Evolutionary conservation across 73 alveolate genomes (phyloP).

Genomic region (Stentor coeruleus): DNA sequence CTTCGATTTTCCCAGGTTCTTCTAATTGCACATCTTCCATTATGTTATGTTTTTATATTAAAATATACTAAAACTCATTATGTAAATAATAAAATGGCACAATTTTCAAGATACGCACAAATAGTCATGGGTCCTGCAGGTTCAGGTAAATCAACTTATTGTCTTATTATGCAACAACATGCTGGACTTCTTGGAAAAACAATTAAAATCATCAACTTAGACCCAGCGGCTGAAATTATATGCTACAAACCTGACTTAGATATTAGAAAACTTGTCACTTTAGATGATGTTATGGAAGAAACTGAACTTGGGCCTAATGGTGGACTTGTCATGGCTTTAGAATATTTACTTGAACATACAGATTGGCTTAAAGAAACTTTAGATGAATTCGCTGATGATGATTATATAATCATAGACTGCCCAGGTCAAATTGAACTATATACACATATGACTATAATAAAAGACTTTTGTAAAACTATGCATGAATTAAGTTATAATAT

Average conservation of each 20-base stretch:
- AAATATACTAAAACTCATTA: too few relatives aligned
- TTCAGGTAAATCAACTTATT: slow-evolving; percentile 91
- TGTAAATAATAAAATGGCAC: too few relatives aligned
- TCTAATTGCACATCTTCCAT: too few relatives aligned
- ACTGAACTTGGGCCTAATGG: slow-evolving; percentile 86
- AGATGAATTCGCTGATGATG: slow-evolving; percentile 71
- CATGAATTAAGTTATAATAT: slow-evolving; percentile 76
- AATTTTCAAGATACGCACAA: slow-evolving; percentile 51
- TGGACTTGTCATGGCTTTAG: slow-evolving; percentile 83
- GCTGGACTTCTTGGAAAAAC: slow-evolving; percentile 68
- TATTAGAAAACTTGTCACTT: slow-evolving; percentile 72
- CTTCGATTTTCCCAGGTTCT: too few relatives aligned
- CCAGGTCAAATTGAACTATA: slow-evolving; percentile 96
- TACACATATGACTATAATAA: slow-evolving; percentile 93
- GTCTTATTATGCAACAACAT: slow-evolving; percentile 81
- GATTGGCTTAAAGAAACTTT: slow-evolving; percentile 75
- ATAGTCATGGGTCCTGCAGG: slow-evolving; percentile 86
- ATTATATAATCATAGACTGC: slow-evolving; percentile 79
- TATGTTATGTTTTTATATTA: too few relatives aligned
- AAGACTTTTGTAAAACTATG: slow-evolving; percentile 64
- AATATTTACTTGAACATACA: slow-evolving; percentile 61
- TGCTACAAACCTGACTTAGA: slow-evolving; percentile 89
- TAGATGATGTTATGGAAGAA: slow-evolving; percentile 80
- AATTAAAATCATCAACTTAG: slow-evolving; percentile 91
- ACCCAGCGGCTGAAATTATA: slow-evolving; percentile 98